These are phyloP conservation scores for Flaveria brownii DNA, from an alignment of 129 eudicot genomes.

Conservation along the genomic window DNA sequence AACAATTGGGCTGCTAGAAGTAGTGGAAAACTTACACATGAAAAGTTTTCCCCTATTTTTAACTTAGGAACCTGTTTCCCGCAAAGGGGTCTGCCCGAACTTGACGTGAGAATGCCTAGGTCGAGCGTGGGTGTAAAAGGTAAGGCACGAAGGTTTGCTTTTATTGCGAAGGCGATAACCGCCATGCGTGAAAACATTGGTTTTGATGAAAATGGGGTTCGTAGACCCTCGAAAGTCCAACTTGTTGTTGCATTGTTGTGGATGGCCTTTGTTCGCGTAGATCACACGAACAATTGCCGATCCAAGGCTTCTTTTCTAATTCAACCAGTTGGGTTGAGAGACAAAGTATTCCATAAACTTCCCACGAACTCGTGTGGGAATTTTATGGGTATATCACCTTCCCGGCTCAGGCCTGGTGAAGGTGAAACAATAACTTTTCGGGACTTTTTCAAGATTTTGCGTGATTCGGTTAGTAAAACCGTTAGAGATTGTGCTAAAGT, in stretches of 20 bases:
- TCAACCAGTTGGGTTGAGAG: slow-evolving; percentile 39
- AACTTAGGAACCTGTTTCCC: slow-evolving; percentile 24
- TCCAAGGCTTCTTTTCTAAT: slow-evolving; percentile 29
- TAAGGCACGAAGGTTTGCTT: slow-evolving; percentile 21
- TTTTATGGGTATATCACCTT: slow-evolving; percentile 26
- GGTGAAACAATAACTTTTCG: not conserved
- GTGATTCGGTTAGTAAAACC: slow-evolving; percentile 19
- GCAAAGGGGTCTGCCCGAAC: slow-evolving; percentile 27
- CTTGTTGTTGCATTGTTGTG: slow-evolving; percentile 35
- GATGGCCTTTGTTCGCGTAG: slow-evolving; percentile 34
- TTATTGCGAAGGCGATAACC: slow-evolving; percentile 29
- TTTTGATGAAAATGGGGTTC: not conserved
- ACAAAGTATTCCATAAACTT: slow-evolving; percentile 27
- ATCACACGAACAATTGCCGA: slow-evolving; percentile 28
- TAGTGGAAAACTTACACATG: not conserved
- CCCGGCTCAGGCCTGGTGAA: slow-evolving; percentile 25
- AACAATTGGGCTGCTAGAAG: slow-evolving; percentile 34
- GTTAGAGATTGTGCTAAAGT: slow-evolving; percentile 27
- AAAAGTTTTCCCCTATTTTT: slow-evolving; percentile 14
- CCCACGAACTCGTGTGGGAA: slow-evolving; percentile 38
- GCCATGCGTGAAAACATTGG: slow-evolving; percentile 23
- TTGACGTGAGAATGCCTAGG: slow-evolving; percentile 25
- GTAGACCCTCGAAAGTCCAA: slow-evolving; percentile 39
- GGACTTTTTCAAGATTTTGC: slow-evolving; percentile 15
- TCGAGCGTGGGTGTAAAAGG: slow-evolving; percentile 21